These are phyloP conservation scores for Hypoxylon sp. DNA, from an alignment of 2,329 filamentous ascomycete species.

Conservation along the genomic window DNA sequence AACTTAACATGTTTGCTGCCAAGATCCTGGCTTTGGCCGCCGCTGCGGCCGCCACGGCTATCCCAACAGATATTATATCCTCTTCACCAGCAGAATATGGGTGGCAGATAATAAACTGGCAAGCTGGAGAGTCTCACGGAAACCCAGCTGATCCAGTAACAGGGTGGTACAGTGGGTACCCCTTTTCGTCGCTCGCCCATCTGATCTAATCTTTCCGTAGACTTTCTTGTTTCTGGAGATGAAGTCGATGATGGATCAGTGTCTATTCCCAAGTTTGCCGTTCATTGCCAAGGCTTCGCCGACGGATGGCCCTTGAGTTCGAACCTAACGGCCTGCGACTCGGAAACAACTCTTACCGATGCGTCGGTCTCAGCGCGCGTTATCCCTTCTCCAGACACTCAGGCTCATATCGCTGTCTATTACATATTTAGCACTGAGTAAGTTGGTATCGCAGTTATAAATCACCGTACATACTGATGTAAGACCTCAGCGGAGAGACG, in stretches of 20 bases:
- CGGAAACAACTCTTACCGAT: neutral
- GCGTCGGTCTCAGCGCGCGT: slow-evolving; percentile 22
- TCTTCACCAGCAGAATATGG: slow-evolving; percentile 22
- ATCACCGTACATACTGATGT: neutral
- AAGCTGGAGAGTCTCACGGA: slow-evolving; percentile 31
- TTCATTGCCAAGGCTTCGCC: slow-evolving; percentile 20
- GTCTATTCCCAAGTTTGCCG: slow-evolving; percentile 17
- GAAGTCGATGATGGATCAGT: neutral
- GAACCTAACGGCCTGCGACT: slow-evolving; percentile 6
- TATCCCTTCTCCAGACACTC: slow-evolving; percentile 13
- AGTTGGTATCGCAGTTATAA: neutral
- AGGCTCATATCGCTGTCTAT: slow-evolving; percentile 28
- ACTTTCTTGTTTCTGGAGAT: slow-evolving; percentile 21
- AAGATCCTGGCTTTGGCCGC: neutral
- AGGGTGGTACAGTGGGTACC: slow-evolving; percentile 24
- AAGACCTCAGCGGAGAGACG: neutral
- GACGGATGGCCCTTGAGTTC: slow-evolving; percentile 26
- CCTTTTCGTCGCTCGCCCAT: neutral
- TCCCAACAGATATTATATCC: neutral
- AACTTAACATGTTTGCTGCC: neutral
- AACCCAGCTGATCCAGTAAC: slow-evolving; percentile 11
- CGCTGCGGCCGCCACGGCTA: neutral
- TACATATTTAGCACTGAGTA: slow-evolving; percentile 25
- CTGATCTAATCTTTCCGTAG: neutral
- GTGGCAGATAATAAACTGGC: slow-evolving; percentile 30